Conservation (phyloP, 108 stramenopile genomes). For the Nitzschia inconspicua region DNA sequence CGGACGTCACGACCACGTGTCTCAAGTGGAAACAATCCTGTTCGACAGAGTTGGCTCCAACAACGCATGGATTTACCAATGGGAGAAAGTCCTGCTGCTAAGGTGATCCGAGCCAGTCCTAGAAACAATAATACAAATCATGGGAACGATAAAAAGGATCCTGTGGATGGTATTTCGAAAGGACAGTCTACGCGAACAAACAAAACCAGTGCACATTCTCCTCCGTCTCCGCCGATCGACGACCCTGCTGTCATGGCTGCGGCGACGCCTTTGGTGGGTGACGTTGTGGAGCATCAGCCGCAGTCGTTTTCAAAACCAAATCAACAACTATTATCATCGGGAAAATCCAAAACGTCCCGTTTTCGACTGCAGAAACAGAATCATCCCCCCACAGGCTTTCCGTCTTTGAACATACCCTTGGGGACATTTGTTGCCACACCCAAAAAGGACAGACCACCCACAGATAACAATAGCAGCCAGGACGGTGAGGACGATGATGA, state of each 20-base stretch:
- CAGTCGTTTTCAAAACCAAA: not conserved
- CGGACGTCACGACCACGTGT: not conserved
- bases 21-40: not conserved
- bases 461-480: constrained; percentile 11
- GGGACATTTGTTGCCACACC: constrained; percentile 44
- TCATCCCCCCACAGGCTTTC: constrained; percentile 29
- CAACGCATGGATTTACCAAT: constrained; percentile 54
- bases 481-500: not conserved
- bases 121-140: too few relatives aligned
- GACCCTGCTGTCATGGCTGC: too few relatives aligned
- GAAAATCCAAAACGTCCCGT: not conserved
- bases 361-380: constrained; percentile 1
- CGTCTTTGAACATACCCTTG: constrained; percentile 44
- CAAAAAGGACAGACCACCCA: not conserved
- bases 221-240: too few relatives aligned
- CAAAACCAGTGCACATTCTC: too few relatives aligned
- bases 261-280: constrained; percentile 20
- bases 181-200: too few relatives aligned
- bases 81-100: constrained; percentile 66
- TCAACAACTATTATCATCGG: too few relatives aligned
- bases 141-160: too few relatives aligned
- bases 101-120: constrained; percentile 50
- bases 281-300: constrained; percentile 23
- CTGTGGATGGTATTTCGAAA: too few relatives aligned
- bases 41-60: constrained; percentile 20